Percentiles rank a stretch among this genome's conserved stretches.
Evolutionary conservation across 371 early-diverging fungal genomes (phyloP).

Genomic region (Apophysomyces variabilis): DNA sequence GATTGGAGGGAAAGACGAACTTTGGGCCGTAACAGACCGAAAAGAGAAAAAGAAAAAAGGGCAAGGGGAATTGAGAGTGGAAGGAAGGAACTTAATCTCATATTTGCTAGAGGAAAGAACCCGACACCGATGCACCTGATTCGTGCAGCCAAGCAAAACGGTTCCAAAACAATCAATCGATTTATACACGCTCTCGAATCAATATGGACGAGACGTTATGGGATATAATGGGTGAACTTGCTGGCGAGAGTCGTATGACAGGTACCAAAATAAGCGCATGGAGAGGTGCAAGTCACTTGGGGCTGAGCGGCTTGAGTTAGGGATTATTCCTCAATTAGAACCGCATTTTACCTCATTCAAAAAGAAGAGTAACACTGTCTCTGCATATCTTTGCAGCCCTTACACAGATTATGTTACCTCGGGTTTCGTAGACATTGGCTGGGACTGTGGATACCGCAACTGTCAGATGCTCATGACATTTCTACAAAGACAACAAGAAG

Average conservation of each 20-base stretch:
- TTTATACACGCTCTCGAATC: constrained; percentile 25
- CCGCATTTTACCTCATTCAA: constrained; percentile 38
- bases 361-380: constrained; percentile 32
- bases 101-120: background rate
- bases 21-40: background rate
- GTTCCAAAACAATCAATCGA: background rate
- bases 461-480: constrained; percentile 72
- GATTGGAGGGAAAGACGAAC: background rate
- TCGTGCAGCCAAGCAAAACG: background rate
- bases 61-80: background rate
- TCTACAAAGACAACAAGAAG: constrained; percentile 40
- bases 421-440: constrained; percentile 62
- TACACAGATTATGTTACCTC: constrained; percentile 51
- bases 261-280: constrained; percentile 26
- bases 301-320: constrained; percentile 25
- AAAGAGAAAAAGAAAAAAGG: background rate
- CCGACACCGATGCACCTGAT: background rate
- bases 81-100: background rate
- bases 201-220: constrained; percentile 38
- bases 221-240: constrained; percentile 30
- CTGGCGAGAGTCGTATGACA: constrained; percentile 35
- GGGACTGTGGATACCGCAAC: constrained; percentile 83
- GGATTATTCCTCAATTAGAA: constrained; percentile 47
- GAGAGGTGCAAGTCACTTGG: background rate
- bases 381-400: constrained; percentile 50